Evolutionary conservation across 1,139 yeast genomes (phyloP).

Genomic region (Geotrichum klebahnii): DNA sequence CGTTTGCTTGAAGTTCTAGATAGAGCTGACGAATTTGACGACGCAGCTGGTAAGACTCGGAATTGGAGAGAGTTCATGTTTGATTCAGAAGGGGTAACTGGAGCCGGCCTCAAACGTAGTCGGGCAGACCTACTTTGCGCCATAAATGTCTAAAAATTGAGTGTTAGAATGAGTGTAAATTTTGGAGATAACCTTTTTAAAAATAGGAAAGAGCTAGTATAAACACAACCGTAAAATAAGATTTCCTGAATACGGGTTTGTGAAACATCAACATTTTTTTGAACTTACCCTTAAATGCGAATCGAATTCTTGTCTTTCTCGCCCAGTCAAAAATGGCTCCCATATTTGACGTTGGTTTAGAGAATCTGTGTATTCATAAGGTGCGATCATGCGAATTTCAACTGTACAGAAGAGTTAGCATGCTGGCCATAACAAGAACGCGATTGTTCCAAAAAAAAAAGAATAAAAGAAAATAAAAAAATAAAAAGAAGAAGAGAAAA

Average conservation of each 20-base stretch:
- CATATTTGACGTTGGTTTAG: constrained; percentile 37
- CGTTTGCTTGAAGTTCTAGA: too few relatives aligned
- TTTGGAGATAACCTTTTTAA: neutral
- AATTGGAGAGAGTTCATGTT: constrained; percentile 11
- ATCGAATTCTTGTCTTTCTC: constrained; percentile 37
- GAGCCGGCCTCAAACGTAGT: constrained; percentile 34
- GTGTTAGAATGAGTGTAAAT: neutral
- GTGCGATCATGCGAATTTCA: constrained; percentile 14
- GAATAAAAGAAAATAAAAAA: neutral
- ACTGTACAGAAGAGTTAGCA: constrained; percentile 1
- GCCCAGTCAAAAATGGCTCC: constrained; percentile 37
- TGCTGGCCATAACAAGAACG: too few relatives aligned
- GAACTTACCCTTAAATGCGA: constrained; percentile 28
- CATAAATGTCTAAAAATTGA: constrained; percentile 29
- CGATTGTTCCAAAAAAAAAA: neutral
- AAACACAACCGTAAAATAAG: neutral
- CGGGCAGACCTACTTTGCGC: constrained; percentile 31
- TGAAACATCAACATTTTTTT: too few relatives aligned
- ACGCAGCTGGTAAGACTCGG: constrained; percentile 2
- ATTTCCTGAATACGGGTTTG: neutral
- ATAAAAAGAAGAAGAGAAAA: neutral
- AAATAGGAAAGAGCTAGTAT: neutral
- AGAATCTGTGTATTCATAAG: constrained; percentile 35
- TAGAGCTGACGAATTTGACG: neutral
- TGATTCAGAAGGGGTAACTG: constrained; percentile 19